Conservation (phyloP, 257 asterid species). For the Solanum habrochaites region DNA sequence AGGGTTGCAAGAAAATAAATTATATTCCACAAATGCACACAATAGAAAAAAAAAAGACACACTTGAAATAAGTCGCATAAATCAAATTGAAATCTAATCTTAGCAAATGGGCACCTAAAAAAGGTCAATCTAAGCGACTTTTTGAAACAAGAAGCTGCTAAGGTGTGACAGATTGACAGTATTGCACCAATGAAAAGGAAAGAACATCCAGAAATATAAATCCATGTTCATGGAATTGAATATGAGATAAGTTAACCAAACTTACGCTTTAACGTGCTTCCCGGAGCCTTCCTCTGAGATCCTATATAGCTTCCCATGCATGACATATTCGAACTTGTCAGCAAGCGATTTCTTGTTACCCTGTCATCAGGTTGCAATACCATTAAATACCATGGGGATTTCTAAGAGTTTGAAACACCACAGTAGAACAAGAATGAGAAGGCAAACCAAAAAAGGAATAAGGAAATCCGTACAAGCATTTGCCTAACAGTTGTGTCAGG, state of each 20-base stretch:
- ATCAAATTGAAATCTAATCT: not conserved
- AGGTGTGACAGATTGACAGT: not conserved
- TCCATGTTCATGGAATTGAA: not conserved
- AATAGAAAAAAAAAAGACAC: not conserved
- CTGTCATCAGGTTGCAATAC: conserved; percentile 22
- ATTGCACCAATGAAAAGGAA: not conserved
- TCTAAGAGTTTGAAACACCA: not conserved
- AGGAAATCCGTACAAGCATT: not conserved
- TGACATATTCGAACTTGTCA: conserved; percentile 80
- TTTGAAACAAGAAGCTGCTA: not conserved
- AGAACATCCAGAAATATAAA: not conserved
- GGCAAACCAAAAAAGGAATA: not conserved
- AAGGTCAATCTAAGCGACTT: not conserved
- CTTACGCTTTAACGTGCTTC: conserved; percentile 68
- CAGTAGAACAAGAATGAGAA: not conserved
- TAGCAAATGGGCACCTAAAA: not conserved
- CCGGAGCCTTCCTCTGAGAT: conserved; percentile 57
- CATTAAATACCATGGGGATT: not conserved
- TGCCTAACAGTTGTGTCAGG: not conserved
- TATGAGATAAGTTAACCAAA: not conserved
- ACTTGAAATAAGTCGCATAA: not conserved
- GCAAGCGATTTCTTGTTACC: conserved; percentile 73
- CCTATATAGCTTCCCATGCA: conserved; percentile 87
- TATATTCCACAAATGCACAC: not conserved
- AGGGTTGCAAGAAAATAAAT: not conserved